A percentile compares a stretch with the other conserved stretches of the same genome.
phyloP scores from a whole-genome alignment of 345 rosid genomes.

The Heritiera fomes region DNA sequence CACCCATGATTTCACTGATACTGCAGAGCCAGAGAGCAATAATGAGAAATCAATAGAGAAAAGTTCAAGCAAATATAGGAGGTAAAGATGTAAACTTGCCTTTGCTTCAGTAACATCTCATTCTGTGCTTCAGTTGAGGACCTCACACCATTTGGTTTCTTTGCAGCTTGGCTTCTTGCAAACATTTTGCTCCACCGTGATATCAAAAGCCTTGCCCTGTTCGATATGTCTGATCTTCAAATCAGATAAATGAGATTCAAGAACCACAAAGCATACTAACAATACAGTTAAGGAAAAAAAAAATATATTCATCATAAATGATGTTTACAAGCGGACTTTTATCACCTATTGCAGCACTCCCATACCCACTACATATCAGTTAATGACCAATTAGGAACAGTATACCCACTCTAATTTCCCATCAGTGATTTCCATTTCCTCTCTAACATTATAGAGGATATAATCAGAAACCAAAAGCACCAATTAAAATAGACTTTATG shows the following conservation, averaged over 20 bases:
- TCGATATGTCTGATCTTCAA: constrained; percentile 99
- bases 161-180: constrained; percentile 67
- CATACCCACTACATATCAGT: not conserved
- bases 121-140: constrained; percentile 57
- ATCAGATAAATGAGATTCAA: constrained; percentile 82
- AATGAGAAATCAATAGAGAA: constrained; percentile 31
- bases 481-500: not conserved
- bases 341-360: not conserved
- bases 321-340: not conserved
- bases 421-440: not conserved
- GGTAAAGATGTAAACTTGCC: constrained; percentile 51
- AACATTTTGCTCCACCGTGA: constrained; percentile 91
- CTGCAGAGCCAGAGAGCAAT: constrained; percentile 48
- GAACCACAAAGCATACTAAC: constrained; percentile 23
- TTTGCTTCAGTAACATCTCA: constrained; percentile 72
- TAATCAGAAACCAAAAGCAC: constrained; percentile 7
- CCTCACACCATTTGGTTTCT: constrained; percentile 66
- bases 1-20: constrained; percentile 76
- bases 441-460: too few relatives aligned
- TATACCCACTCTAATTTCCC: constrained; percentile 3
- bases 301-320: not conserved
- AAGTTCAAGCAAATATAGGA: constrained; percentile 14
- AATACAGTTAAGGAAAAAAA: constrained; percentile 14
- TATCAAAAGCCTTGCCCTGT: constrained; percentile 91
- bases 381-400: not conserved